Evolutionary conservation across 805 yeast species (phyloP).

Genomic region (Yamadazyma takamatsuzukensis): DNA sequence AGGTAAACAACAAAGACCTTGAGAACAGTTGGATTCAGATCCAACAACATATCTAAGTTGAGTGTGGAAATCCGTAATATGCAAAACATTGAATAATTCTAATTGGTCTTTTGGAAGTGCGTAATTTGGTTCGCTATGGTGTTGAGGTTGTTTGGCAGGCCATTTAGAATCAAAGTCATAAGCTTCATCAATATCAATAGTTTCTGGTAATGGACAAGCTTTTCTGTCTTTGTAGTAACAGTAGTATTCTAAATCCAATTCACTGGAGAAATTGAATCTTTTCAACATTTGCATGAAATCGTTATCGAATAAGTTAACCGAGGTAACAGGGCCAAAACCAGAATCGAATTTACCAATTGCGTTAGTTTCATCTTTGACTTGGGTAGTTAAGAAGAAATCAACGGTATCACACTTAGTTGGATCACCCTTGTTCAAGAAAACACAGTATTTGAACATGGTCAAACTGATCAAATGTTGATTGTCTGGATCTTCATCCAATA

Average conservation of each 20-base stretch:
- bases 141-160: conserved; percentile 30
- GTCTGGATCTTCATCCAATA: conserved; percentile 26
- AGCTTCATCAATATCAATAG: conserved; percentile 44
- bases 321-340: conserved; percentile 22
- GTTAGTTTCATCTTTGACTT: conserved; percentile 15
- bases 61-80: conserved; percentile 63
- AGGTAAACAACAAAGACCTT: conserved; percentile 59
- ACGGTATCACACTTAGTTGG: conserved; percentile 30
- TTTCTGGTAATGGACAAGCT: conserved; percentile 49
- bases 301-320: conserved; percentile 34
- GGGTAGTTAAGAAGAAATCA: conserved; percentile 38
- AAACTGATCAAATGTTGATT: conserved; percentile 33
- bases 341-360: conserved; percentile 17
- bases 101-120: conserved; percentile 7
- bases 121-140: conserved; percentile 26
- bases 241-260: conserved; percentile 43
- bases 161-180: conserved; percentile 27
- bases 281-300: conserved; percentile 36
- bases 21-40: conserved; percentile 55
- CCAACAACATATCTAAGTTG: conserved; percentile 53
- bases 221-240: conserved; percentile 45
- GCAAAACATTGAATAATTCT: conserved; percentile 56
- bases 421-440: conserved; percentile 22
- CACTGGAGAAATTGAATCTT: conserved; percentile 33
- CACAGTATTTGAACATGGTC: conserved; percentile 33